Evolutionary conservation across 257 asterid genomes (phyloP).

Genomic region (Avicennia marina): DNA sequence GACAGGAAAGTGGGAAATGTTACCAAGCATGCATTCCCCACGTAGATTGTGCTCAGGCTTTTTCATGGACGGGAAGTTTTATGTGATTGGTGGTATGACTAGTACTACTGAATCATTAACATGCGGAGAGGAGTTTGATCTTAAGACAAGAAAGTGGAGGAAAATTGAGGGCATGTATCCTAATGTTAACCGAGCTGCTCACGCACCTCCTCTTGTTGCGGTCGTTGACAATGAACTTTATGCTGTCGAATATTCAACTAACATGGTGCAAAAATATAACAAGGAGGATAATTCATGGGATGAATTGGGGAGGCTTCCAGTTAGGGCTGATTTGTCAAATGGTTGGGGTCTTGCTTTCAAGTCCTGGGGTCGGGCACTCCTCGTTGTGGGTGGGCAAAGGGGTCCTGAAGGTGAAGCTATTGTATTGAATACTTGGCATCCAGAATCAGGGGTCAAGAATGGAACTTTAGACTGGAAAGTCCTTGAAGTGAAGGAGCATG

Average conservation of each 20-base stretch:
- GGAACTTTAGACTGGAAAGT: conserved; percentile 71
- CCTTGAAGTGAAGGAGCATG: conserved; percentile 72
- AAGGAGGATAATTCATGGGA: conserved; percentile 59
- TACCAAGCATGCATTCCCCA: conserved; percentile 82
- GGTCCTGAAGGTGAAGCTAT: conserved; percentile 88
- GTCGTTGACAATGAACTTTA: conserved; percentile 69
- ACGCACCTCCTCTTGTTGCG: conserved; percentile 94
- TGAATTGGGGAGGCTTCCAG: conserved; percentile 76
- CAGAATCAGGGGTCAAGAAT: conserved; percentile 44
- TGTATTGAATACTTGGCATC: conserved; percentile 66
- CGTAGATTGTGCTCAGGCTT: conserved; percentile 81
- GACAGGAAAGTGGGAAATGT: conserved; percentile 66
- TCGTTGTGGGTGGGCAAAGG: conserved; percentile 89
- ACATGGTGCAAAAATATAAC: conserved; percentile 75
- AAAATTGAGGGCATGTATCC: conserved; percentile 78
- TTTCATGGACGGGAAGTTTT: conserved; percentile 75
- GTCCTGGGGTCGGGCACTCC: conserved; percentile 65
- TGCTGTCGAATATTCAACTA: conserved; percentile 70
- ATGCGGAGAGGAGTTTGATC: conserved; percentile 83
- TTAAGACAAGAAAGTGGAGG: conserved; percentile 67
- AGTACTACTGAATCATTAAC: conserved; percentile 61
- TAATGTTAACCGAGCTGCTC: conserved; percentile 71
- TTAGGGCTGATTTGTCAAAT: conserved; percentile 73
- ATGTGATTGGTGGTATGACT: conserved; percentile 87
- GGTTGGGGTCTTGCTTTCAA: conserved; percentile 97